A percentile compares a stretch with the other conserved stretches of the same genome.
phyloP scores from a whole-genome alignment of 352 stramenopile genomes.

The Pythium utonaiense region DNA sequence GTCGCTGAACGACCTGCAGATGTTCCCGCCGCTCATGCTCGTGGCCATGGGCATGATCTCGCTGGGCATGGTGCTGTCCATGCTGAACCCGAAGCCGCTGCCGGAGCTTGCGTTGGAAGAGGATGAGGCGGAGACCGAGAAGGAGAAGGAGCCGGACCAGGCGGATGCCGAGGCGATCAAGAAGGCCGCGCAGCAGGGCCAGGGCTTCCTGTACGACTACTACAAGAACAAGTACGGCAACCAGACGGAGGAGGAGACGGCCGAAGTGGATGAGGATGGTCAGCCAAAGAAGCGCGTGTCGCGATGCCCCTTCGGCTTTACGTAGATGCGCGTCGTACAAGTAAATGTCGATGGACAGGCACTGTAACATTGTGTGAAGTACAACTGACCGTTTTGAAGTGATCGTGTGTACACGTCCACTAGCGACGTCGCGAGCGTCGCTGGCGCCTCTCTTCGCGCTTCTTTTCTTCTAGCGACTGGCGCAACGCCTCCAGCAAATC shows the following conservation, averaged over 20 bases:
- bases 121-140: background rate
- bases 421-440: constrained; percentile 41
- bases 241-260: constrained; percentile 1
- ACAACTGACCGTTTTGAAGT: background rate
- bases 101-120: constrained; percentile 4
- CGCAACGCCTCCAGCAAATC: constrained; percentile 49
- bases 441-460: constrained; percentile 44
- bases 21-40: constrained; percentile 68
- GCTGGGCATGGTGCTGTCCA: constrained; percentile 29
- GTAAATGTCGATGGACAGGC: too few species aligned
- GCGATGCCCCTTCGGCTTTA: constrained; percentile 57
- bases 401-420: too few species aligned
- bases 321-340: too few species aligned
- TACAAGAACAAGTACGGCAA: constrained; percentile 25
- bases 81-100: constrained; percentile 9
- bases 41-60: constrained; percentile 54
- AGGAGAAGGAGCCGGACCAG: background rate
- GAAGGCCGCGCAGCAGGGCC: constrained; percentile 13
- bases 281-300: constrained; percentile 54
- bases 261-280: constrained; percentile 19
- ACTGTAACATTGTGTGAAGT: constrained; percentile 3
- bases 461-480: constrained; percentile 66
- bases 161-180: constrained; percentile 9
- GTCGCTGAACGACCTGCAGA: constrained; percentile 52
- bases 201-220: constrained; percentile 22